These are phyloP conservation scores for Nakazawaea anatomiae DNA, from an alignment of 805 yeast genomes.

Conservation along the genomic window DNA sequence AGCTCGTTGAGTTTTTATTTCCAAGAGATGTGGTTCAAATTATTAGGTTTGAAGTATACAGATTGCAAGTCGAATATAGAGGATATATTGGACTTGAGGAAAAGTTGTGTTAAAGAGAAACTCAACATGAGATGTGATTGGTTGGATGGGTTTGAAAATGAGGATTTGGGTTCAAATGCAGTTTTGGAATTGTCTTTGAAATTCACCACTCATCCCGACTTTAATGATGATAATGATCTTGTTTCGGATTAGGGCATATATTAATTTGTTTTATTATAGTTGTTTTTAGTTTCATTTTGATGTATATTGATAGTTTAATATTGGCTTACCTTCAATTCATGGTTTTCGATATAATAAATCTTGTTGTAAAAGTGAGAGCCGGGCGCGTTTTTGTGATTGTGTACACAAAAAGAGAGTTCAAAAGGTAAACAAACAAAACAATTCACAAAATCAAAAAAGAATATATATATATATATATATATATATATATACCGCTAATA, in stretches of 20 bases:
- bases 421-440: too few relatives aligned
- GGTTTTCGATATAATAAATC: too few relatives aligned
- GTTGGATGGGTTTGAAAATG: conserved; percentile 29
- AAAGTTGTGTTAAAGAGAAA: conserved; percentile 10
- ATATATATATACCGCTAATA: too few relatives aligned
- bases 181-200: neutral
- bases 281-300: neutral
- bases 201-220: neutral
- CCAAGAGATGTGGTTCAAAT: conserved; percentile 46
- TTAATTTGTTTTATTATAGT: neutral
- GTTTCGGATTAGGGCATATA: conserved; percentile 5
- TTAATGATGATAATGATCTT: conserved; percentile 3
- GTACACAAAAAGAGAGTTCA: too few relatives aligned
- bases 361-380: too few relatives aligned
- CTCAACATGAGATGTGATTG: conserved; percentile 22
- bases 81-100: conserved; percentile 9
- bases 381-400: too few relatives aligned
- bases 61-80: conserved; percentile 17
- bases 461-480: too few relatives aligned
- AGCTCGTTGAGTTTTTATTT: conserved; percentile 67
- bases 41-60: conserved; percentile 37
- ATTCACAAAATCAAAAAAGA: too few relatives aligned
- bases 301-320: neutral
- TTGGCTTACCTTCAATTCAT: too few relatives aligned
- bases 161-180: conserved; percentile 5